Conservation (phyloP, 805 yeast genomes). For the Nematodospora valgi region DNA sequence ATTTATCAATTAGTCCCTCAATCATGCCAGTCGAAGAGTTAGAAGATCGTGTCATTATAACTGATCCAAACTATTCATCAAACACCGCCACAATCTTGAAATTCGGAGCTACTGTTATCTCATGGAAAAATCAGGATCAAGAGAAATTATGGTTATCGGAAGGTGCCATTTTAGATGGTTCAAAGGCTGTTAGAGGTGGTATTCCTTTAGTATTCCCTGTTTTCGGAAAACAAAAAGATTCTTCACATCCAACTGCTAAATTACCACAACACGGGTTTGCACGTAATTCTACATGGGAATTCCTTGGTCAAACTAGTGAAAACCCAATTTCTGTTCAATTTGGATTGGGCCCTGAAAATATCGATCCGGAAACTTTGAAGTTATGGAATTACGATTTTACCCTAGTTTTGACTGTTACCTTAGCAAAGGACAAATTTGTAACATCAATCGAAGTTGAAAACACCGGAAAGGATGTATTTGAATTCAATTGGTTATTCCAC, state of each 20-base stretch:
- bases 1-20: background rate
- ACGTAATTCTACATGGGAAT: slow-evolving; percentile 87
- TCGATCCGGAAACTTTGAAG: slow-evolving; percentile 55
- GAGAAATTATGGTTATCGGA: slow-evolving; percentile 83
- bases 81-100: slow-evolving; percentile 69
- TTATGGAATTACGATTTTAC: slow-evolving; percentile 76
- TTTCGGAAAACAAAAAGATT: slow-evolving; percentile 67
- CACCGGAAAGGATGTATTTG: slow-evolving; percentile 60
- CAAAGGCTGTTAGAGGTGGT: slow-evolving; percentile 96
- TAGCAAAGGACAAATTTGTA: slow-evolving; percentile 54
- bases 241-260: slow-evolving; percentile 50
- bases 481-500: slow-evolving; percentile 94
- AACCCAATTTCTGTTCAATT: slow-evolving; percentile 80
- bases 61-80: slow-evolving; percentile 48
- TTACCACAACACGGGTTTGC: slow-evolving; percentile 98
- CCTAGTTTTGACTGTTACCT: slow-evolving; percentile 62
- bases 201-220: slow-evolving; percentile 95
- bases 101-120: slow-evolving; percentile 83
- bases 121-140: slow-evolving; percentile 68
- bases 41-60: slow-evolving; percentile 57
- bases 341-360: slow-evolving; percentile 83
- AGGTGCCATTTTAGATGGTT: slow-evolving; percentile 84
- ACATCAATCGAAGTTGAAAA: slow-evolving; percentile 78
- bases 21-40: slow-evolving; percentile 66
- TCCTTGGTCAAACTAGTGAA: slow-evolving; percentile 76